phyloP scores from a whole-genome alignment of 2,329 filamentous ascomycete species.

The Verticillium dahliae region DNA sequence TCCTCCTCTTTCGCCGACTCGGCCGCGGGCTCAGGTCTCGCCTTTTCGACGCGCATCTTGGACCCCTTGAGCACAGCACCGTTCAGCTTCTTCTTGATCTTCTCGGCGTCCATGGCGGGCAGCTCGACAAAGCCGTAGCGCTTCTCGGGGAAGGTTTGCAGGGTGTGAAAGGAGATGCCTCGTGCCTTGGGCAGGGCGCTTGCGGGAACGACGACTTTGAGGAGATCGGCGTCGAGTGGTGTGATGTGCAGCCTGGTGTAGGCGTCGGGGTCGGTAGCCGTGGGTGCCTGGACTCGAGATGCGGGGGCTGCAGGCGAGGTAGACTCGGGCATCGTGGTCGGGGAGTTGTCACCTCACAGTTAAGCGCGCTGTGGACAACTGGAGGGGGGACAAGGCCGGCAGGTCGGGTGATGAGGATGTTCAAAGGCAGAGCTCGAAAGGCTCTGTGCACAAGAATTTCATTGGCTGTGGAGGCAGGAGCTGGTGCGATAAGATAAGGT shows the following conservation, averaged over 20 bases:
- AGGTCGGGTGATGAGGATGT: slow-evolving; percentile 6
- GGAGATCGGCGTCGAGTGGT: slow-evolving; percentile 70
- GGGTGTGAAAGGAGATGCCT: slow-evolving; percentile 79
- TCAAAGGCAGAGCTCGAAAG: slow-evolving; percentile 8
- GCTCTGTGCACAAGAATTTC: slow-evolving; percentile 12
- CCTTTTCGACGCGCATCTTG: slow-evolving; percentile 80
- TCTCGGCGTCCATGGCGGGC: slow-evolving; percentile 76
- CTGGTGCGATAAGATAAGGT: neutral
- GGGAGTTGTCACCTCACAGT: neutral
- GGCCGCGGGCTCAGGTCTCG: slow-evolving; percentile 55
- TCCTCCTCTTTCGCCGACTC: slow-evolving; percentile 27
- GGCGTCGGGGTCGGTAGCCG: slow-evolving; percentile 10
- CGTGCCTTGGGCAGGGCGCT: slow-evolving; percentile 59
- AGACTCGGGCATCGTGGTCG: slow-evolving; percentile 4
- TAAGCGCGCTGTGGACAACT: slow-evolving; percentile 1
- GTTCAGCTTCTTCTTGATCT: slow-evolving; percentile 84
- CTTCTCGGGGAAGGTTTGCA: slow-evolving; percentile 85
- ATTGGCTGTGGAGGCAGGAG: slow-evolving; percentile 6
- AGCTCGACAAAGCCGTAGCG: slow-evolving; percentile 87
- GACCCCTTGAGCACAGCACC: slow-evolving; percentile 76
- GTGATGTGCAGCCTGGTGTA: slow-evolving; percentile 75
- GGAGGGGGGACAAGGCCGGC: neutral
- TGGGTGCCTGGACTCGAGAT: neutral
- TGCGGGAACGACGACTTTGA: slow-evolving; percentile 65
- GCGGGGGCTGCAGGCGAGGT: neutral